Percentiles rank a stretch among this genome's conserved stretches.
Conservation (phyloP, 202 grass and related monocot genomes). For the Elaeis oleifera region DNA sequence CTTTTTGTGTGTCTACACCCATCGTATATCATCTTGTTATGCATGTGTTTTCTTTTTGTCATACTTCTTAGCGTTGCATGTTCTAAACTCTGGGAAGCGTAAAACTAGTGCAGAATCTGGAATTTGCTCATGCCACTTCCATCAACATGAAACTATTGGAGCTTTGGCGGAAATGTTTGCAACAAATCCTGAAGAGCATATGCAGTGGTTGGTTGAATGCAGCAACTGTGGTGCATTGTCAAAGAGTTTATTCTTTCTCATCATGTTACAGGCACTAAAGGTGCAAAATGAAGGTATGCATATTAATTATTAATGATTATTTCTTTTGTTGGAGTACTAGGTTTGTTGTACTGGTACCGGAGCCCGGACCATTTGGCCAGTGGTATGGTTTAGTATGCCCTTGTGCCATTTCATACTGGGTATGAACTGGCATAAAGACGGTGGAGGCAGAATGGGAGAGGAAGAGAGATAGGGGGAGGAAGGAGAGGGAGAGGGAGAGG, state of each 20-base stretch:
- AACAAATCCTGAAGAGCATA: slow-evolving; percentile 45
- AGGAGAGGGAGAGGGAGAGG: no score
- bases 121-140: slow-evolving; percentile 38
- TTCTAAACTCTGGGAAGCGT: slow-evolving; percentile 13
- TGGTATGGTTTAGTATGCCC: no score
- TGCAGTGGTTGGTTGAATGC: slow-evolving; percentile 58
- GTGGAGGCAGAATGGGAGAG: no score
- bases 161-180: slow-evolving; percentile 55
- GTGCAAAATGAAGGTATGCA: slow-evolving; percentile 48
- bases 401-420: no score
- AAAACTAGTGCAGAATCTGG: slow-evolving; percentile 48
- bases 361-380: no score
- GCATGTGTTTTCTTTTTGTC: background rate
- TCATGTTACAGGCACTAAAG: slow-evolving; percentile 58
- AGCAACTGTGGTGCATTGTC: slow-evolving; percentile 41
- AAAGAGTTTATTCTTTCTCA: slow-evolving; percentile 63
- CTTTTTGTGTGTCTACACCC: no score
- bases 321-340: background rate
- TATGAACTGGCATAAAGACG: no score
- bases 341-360: no score
- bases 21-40: no score
- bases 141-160: slow-evolving; percentile 75
- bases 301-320: background rate
- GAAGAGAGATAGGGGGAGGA: no score
- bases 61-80: slow-evolving; percentile 8